Evolutionary conservation across 108 stramenopile genomes (phyloP).

Genomic region (Epithemia pelagica): DNA sequence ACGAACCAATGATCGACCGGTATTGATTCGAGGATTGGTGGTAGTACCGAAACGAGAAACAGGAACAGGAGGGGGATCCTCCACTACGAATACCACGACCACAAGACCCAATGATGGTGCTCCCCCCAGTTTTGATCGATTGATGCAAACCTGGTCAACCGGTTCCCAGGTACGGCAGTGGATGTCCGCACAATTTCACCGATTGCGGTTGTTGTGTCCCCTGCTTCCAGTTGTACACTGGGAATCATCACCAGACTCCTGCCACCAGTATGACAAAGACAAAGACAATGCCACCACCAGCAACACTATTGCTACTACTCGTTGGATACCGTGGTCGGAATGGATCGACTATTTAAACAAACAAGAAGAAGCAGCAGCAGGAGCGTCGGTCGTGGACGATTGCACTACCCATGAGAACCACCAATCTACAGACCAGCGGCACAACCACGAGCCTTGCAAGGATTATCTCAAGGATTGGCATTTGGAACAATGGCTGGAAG

Average conservation of each 20-base stretch:
- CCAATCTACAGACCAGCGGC: background rate
- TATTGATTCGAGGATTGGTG: background rate
- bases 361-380: background rate
- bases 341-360: background rate
- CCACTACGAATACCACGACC: background rate
- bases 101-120: too few species aligned
- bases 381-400: background rate
- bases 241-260: background rate
- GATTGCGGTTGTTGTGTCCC: background rate
- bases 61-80: background rate
- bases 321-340: background rate
- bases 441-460: background rate
- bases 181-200: too few species aligned
- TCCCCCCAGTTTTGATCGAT: background rate
- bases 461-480: slow-evolving; percentile 85
- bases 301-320: background rate
- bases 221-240: background rate
- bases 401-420: background rate
- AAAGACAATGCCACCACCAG: background rate
- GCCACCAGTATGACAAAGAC: background rate
- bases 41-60: background rate
- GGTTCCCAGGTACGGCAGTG: background rate
- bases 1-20: background rate
- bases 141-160: background rate
- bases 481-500: slow-evolving; percentile 27